Percentiles rank a stretch among this genome's conserved stretches.
Evolutionary conservation across 176 grass and related monocot species (phyloP).

Genomic region (Stipa capillata): DNA sequence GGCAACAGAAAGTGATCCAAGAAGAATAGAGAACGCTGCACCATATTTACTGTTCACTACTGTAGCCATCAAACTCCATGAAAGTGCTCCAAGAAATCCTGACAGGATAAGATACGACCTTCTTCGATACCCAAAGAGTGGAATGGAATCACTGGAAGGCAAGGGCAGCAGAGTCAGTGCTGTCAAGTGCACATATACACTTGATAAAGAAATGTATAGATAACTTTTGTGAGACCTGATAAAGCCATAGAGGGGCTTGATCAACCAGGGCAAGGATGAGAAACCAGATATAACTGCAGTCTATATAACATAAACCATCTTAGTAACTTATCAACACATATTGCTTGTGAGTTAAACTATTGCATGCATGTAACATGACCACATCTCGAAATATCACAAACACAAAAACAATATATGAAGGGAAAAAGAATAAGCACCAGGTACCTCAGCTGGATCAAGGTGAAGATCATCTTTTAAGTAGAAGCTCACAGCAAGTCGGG

Average conservation of each 20-base stretch:
- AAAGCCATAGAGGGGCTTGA: conserved; percentile 99
- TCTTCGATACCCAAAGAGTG: conserved; percentile 92
- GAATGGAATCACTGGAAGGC: conserved; percentile 89
- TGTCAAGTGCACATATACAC: background rate
- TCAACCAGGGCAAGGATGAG: conserved; percentile 88
- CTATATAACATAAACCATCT: conserved; percentile 49
- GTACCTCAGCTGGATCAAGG: conserved; percentile 95
- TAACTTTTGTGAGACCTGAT: conserved; percentile 57
- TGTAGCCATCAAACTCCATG: conserved; percentile 88
- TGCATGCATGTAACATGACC: background rate
- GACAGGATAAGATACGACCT: conserved; percentile 96
- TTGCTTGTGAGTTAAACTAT: background rate
- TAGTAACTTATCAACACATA: conserved; percentile 21
- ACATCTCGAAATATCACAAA: background rate
- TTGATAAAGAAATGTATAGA: background rate
- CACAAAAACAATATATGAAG: background rate
- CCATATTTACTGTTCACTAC: conserved; percentile 88
- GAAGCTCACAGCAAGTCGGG: conserved; percentile 94
- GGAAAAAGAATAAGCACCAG: background rate
- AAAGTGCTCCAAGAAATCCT: conserved; percentile 94
- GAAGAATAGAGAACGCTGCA: conserved; percentile 76
- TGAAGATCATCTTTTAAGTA: conserved; percentile 97
- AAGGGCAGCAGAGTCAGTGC: conserved; percentile 5
- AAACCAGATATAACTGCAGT: conserved; percentile 96
- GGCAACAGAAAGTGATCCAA: conserved; percentile 98